Conservation (phyloP, 106 monocot genomes). For the Dendrobium chrysotoxum region DNA sequence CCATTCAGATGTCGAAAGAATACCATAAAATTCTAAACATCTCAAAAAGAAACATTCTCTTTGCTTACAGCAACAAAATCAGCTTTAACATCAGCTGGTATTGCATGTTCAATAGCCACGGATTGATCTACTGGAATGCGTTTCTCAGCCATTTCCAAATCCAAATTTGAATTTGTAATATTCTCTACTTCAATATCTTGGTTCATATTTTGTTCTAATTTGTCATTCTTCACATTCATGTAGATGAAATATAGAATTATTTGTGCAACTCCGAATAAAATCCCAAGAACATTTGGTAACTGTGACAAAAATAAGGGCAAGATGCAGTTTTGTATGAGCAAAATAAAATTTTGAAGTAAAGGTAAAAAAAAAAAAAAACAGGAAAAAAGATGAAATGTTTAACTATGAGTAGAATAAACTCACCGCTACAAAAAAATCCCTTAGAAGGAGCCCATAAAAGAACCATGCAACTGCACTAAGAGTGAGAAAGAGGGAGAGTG, state of each 20-base stretch:
- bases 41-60: background rate
- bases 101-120: background rate
- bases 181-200: background rate
- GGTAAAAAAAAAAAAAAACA: too few relatives aligned
- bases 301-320: conserved; percentile 9
- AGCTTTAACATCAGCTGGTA: background rate
- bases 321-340: background rate
- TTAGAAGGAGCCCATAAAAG: conserved; percentile 42
- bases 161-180: too few relatives aligned
- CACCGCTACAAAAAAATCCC: conserved; percentile 52
- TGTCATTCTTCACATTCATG: conserved; percentile 24
- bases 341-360: background rate
- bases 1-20: background rate
- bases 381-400: background rate
- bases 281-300: conserved; percentile 65
- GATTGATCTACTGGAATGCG: background rate
- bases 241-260: conserved; percentile 52
- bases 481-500: conserved; percentile 66
- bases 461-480: conserved; percentile 63
- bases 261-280: conserved; percentile 48
- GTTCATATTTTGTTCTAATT: background rate
- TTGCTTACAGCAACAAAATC: background rate
- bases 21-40: background rate
- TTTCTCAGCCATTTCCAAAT: background rate
- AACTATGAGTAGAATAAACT: background rate